Conservation (phyloP, 2,329 filamentous ascomycete genomes). For the Tolypocladium capitatum region DNA sequence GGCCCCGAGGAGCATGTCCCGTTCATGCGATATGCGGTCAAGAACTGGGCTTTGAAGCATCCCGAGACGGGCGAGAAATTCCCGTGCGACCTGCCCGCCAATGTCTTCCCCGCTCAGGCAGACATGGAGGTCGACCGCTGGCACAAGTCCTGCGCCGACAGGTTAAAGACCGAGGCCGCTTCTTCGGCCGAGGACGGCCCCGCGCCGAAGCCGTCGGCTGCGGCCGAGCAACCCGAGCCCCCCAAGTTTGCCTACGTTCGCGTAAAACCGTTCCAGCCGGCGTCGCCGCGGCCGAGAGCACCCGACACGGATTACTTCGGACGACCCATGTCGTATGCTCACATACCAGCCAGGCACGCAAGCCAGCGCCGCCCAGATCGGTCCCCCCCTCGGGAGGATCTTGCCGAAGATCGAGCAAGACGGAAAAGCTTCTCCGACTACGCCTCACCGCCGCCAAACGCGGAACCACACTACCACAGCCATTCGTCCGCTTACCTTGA, state of each 20-base stretch:
- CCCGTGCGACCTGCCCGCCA: conserved; percentile 40
- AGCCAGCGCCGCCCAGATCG: conserved; percentile 18
- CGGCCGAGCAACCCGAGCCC: conserved; percentile 19
- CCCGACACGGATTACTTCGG: conserved; percentile 19
- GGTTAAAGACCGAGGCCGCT: conserved; percentile 49
- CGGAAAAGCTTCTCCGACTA: conserved; percentile 40
- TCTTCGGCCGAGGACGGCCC: conserved; percentile 5
- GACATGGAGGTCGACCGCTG: conserved; percentile 75
- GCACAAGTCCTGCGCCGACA: conserved; percentile 67
- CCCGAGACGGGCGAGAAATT: conserved; percentile 61
- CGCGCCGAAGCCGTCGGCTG: conserved; percentile 7
- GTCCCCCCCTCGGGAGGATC: conserved; percentile 22
- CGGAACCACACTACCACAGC: conserved; percentile 13
- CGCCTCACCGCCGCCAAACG: conserved; percentile 23
- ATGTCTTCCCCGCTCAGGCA: conserved; percentile 56
- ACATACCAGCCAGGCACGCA: conserved; percentile 24
- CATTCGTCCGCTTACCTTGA: conserved; percentile 20
- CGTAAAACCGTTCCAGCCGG: conserved; percentile 15
- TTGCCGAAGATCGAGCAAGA: conserved; percentile 27
- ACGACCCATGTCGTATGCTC: conserved; percentile 24
- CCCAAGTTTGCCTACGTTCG: conserved; percentile 23
- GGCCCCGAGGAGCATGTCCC: conserved; percentile 78
- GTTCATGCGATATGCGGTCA: conserved; percentile 69
- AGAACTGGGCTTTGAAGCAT: conserved; percentile 62
- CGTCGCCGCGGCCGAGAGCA: conserved; percentile 14